phyloP scores from a whole-genome alignment of 108 stramenopile species.

The Nannochloropsis gaditana region DNA sequence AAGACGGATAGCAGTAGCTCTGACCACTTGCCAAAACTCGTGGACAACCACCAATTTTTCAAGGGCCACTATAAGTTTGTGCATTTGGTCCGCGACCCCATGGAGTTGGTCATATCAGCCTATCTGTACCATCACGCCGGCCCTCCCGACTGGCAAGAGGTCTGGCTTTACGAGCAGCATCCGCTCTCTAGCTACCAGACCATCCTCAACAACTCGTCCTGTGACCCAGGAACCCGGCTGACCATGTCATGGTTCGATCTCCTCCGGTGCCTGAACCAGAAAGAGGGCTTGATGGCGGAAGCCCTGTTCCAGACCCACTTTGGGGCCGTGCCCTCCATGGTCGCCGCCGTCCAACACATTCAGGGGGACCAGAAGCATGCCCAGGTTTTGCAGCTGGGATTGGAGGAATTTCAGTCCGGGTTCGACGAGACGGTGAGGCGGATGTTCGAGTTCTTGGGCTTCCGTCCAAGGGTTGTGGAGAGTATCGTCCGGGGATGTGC shows the following conservation, averaged over 20 bases:
- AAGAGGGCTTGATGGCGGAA: neutral
- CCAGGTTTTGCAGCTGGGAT: neutral
- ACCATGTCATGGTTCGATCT: neutral
- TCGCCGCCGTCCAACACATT: neutral
- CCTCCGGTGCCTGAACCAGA: slow-evolving; percentile 14
- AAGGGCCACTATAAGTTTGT: neutral
- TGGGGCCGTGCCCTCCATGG: slow-evolving; percentile 3
- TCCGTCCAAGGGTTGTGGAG: neutral
- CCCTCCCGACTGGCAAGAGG: slow-evolving; percentile 3
- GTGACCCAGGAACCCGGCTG: neutral
- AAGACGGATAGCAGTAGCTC: neutral
- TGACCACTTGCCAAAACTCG: neutral
- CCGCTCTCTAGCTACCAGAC: neutral
- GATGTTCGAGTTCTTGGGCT: neutral
- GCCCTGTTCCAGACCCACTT: slow-evolving; percentile 7
- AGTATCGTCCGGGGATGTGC: neutral
- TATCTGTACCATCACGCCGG: neutral
- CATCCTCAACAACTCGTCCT: neutral
- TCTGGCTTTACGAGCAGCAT: neutral
- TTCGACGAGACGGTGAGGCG: neutral
- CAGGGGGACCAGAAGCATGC: neutral
- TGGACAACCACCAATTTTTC: slow-evolving; percentile 7
- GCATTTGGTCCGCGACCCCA: neutral
- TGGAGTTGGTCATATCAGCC: neutral
- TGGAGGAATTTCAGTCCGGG: neutral